Percentiles rank a stretch among this genome's conserved stretches.
Evolutionary conservation across 306 rosid genomes (phyloP).

Genomic region (Medicago ruthenica): DNA sequence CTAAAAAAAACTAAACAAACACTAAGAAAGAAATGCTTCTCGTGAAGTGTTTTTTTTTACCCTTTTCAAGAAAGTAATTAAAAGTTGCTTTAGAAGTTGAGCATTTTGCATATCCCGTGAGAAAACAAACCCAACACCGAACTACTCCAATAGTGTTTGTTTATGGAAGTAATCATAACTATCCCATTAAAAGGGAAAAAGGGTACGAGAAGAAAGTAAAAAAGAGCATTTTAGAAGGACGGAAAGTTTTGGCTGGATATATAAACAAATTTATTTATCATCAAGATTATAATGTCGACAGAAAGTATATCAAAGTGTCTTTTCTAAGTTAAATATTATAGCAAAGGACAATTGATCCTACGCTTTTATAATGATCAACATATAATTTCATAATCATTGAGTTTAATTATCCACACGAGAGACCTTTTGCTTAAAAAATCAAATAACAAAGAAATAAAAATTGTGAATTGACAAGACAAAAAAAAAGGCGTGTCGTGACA

Average conservation of each 20-base stretch:
- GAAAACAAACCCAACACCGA: constrained; percentile 44
- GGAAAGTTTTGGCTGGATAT: constrained; percentile 40
- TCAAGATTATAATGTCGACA: constrained; percentile 42
- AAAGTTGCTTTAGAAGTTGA: constrained; percentile 40
- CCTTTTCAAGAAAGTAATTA: constrained; percentile 35
- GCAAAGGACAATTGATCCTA: constrained; percentile 19
- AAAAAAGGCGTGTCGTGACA: not conserved
- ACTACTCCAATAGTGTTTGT: constrained; percentile 42
- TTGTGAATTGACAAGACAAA: not conserved
- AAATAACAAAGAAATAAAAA: not conserved
- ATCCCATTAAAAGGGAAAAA: constrained; percentile 38
- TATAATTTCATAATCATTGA: constrained; percentile 53
- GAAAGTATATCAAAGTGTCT: constrained; percentile 42
- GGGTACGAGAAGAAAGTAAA: not conserved
- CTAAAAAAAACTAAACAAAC: no score
- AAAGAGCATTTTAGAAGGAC: constrained; percentile 42
- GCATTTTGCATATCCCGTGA: constrained; percentile 20
- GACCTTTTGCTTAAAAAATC: constrained; percentile 41
- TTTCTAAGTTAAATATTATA: constrained; percentile 31
- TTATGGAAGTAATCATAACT: constrained; percentile 54
- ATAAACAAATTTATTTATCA: constrained; percentile 24
- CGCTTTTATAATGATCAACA: constrained; percentile 35
- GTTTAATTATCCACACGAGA: constrained; percentile 42
- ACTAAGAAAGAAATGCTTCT: not conserved
- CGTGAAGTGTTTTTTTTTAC: not conserved